Base-by-base conservation (phyloP, 2,329 filamentous ascomycete species). In the Pseudogymnoascus sp. region DNA sequence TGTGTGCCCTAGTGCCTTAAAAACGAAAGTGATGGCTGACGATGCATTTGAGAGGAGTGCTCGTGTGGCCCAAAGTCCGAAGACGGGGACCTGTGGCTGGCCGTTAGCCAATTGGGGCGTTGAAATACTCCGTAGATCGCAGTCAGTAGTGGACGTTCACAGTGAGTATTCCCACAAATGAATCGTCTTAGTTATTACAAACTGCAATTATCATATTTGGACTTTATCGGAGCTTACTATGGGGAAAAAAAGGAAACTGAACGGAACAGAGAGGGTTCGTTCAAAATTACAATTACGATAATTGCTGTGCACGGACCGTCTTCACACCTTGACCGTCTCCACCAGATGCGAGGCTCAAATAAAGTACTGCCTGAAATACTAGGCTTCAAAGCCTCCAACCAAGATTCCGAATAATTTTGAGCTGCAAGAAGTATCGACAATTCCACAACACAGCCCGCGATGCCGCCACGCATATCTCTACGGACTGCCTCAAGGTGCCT, bases 381-480 rank as follows among this genome's bases (percentile, higher is more conserved):
- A 58, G 60, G 38, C 38, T 35, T 23, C 5, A 30, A 45, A 3
- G 36, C 12, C n/a, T 33, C 23, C 23, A 55, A 49, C 23, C 38
- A 61, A 55, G 36, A 38, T 58, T 35, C 49, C 58, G 58, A 60
- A 60, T 41, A 60, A 60, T 60, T 60, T 60, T 60, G 41, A 59
- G 49, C 60, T 62, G 7, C 28, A 35, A 14, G 16, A 42, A 61
- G 42, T 42, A 61, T 25, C 60, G 33, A 28, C 33, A 41, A 39
- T 16, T 39, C 30, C 58, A 62, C 30, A 33, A 59, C 16, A 58
- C 9, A 61, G 19, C 55, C 60, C 52, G 73, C 64, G 62, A 86
- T 87, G 84, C 78, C 83, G 68, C 79, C 83, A 63, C 77, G 82
- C 73, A 73, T 83, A 67, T 80, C 79, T 65, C 67, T 84, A 41